Percentiles rank a stretch among this genome's conserved stretches.
phyloP scores from a whole-genome alignment of 352 stramenopile species.

The Saprolegnia diclina region DNA sequence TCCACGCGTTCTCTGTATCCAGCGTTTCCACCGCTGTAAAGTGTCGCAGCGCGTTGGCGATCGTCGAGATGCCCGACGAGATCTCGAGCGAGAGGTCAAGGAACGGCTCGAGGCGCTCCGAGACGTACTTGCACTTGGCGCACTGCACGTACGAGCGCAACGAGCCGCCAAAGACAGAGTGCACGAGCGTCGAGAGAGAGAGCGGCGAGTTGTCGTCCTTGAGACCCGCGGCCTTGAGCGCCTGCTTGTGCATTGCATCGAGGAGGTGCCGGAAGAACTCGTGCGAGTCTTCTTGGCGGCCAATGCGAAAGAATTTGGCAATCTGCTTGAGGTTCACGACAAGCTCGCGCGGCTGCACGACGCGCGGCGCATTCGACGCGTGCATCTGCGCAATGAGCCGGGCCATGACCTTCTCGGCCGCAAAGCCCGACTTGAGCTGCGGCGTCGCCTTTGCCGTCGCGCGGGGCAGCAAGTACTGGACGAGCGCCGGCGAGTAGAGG shows the following conservation, averaged over 20 bases:
- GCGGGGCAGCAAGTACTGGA: conserved; percentile 82
- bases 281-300: conserved; percentile 87
- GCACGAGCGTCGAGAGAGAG: conserved; percentile 69
- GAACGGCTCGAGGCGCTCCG: conserved; percentile 78
- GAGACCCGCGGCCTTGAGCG: conserved; percentile 60
- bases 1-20: conserved; percentile 81
- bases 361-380: conserved; percentile 29
- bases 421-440: conserved; percentile 40
- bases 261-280: conserved; percentile 88
- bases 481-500: conserved; percentile 70
- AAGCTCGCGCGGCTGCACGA: conserved; percentile 72
- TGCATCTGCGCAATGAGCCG: conserved; percentile 63
- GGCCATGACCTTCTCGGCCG: conserved; percentile 55
- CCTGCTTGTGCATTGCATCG: conserved; percentile 79
- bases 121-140: conserved; percentile 73
- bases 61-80: conserved; percentile 56
- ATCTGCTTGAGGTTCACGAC: conserved; percentile 83
- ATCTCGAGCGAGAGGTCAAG: conserved; percentile 88
- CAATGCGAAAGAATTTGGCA: conserved; percentile 82
- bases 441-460: conserved; percentile 36
- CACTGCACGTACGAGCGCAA: conserved; percentile 82
- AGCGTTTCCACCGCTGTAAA: conserved; percentile 82
- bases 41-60: conserved; percentile 68
- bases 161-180: conserved; percentile 81
- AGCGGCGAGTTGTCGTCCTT: conserved; percentile 56